Conservation (phyloP, 2,329 filamentous ascomycete species). For the Sphaceloma murrayae region DNA sequence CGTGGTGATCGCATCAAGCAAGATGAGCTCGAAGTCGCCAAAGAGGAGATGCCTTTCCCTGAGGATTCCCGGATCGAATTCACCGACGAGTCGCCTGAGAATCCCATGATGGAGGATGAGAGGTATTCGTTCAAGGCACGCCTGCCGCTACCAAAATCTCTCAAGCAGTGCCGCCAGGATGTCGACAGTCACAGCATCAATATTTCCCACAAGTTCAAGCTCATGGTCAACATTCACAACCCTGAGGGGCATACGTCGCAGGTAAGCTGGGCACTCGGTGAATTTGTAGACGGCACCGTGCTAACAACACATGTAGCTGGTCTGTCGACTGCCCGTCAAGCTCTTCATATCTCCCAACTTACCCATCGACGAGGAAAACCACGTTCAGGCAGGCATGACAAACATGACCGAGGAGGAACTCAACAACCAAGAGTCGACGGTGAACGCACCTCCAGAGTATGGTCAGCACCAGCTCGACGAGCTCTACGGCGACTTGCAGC, state of each 20-base stretch:
- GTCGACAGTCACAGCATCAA: slow-evolving; percentile 84
- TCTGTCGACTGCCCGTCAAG: slow-evolving; percentile 80
- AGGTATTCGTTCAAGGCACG: slow-evolving; percentile 51
- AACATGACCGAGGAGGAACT: slow-evolving; percentile 34
- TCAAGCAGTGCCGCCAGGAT: slow-evolving; percentile 80
- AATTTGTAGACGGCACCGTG: slow-evolving; percentile 35
- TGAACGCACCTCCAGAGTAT: slow-evolving; percentile 81
- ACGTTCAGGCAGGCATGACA: slow-evolving; percentile 52
- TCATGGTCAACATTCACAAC: slow-evolving; percentile 85
- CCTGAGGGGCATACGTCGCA: slow-evolving; percentile 92
- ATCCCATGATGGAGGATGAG: slow-evolving; percentile 39
- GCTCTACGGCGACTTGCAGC: slow-evolving; percentile 79
- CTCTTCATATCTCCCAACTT: slow-evolving; percentile 95
- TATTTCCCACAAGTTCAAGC: slow-evolving; percentile 81
- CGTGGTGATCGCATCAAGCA: slow-evolving; percentile 27
- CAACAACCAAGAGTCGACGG: slow-evolving; percentile 45
- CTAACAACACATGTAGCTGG: slow-evolving; percentile 60
- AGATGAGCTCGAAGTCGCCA: slow-evolving; percentile 32
- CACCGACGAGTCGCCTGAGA: slow-evolving; percentile 32
- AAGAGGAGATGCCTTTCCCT: slow-evolving; percentile 31
- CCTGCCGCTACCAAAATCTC: slow-evolving; percentile 64
- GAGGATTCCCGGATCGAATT: slow-evolving; percentile 29
- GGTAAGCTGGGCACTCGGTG: slow-evolving; percentile 21
- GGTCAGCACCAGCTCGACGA: slow-evolving; percentile 83
- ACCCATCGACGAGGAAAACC: slow-evolving; percentile 77